These are phyloP conservation scores for Rostrohypoxylon terebratum DNA, from an alignment of 495 filamentous ascomycete species.

Conservation along the genomic window DNA sequence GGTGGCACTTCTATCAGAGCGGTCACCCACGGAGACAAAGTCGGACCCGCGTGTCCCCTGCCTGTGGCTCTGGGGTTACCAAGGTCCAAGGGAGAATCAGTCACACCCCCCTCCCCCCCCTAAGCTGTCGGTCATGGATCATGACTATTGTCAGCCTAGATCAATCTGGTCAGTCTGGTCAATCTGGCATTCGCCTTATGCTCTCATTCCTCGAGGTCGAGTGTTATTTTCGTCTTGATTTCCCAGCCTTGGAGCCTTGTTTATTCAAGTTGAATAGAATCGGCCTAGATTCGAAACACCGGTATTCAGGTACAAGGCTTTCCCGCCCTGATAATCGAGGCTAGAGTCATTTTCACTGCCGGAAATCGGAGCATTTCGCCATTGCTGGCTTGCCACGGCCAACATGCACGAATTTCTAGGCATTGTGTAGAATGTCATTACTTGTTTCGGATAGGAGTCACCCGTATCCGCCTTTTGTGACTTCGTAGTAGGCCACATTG, in stretches of 20 bases:
- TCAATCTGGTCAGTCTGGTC: conserved; percentile 7
- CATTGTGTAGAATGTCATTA: conserved; percentile 21
- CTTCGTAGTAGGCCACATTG: conserved; percentile 25
- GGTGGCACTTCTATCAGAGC: conserved; percentile 20
- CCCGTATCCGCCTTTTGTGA: conserved; percentile 38
- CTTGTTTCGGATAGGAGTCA: conserved; percentile 46
- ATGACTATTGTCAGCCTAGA: conserved; percentile 31
- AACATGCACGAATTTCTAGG: conserved; percentile 17
- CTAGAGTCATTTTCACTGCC: conserved; percentile 30
- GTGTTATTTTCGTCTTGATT: conserved; percentile 31
- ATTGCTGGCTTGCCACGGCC: conserved; percentile 23
- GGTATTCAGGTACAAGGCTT: not conserved
- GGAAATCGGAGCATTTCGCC: conserved; percentile 31
- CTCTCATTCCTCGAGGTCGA: conserved; percentile 2
- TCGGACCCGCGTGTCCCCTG: conserved; percentile 16
- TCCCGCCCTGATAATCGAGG: conserved; percentile 24
- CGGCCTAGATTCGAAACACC: conserved; percentile 1
- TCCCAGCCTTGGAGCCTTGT: conserved; percentile 34
- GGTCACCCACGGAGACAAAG: not conserved
- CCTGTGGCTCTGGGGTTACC: conserved; percentile 4
- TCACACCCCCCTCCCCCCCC: not conserved
- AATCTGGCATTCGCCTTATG: conserved; percentile 25
- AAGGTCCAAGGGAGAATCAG: conserved; percentile 1
- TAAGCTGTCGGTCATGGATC: not conserved
- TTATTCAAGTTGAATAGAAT: conserved; percentile 15